Evolutionary conservation across 495 filamentous ascomycete genomes (phyloP), one percentile per base, ranked within the genome.

Genomic region (Apiosordaria backusii): DNA sequence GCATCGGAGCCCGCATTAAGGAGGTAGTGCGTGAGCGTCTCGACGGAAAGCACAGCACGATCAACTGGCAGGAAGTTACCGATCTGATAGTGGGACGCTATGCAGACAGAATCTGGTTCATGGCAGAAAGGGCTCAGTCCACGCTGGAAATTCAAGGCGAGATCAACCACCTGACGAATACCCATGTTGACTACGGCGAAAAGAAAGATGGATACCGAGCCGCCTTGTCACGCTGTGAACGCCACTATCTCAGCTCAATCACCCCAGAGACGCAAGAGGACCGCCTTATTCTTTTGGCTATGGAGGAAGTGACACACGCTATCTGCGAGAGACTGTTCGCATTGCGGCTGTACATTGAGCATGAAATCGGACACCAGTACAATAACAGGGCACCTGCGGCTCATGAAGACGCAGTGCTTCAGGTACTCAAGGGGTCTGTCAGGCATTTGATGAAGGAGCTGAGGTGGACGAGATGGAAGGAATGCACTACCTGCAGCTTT

Each of bases 41-140:
- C 69, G 60, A 68, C 4, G 61, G 25, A 0, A 63, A 22, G 22
- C 71, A 35, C 24, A 73, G 15, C 19, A 64, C 15, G 65, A 72
- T 82, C 29, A 77, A 89, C 64, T 90, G 88, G 88, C 88, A 89
- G 67, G 80, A 75, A 0, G 79, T 87, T 26, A 79, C 80, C 0
- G 88, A 90, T 64, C 84, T 87, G 84, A 77, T 90, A 6, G 78
- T 88, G 7, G 72, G 78, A 15, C 82, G 87, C 15, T 89, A 89
- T 63, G 78, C 81, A 6, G 74, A 81, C 21, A 77, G 84, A 50
- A 72, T 90, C 57, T 75, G 79, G 19, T 81, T 81, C 27, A 72
- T 89, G 65, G 78, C 76, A 3, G 73, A 71, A 2, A 71, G 13
- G 77, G 6, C 50, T 81, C 3, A 59, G 72, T 1, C 72, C 1